A percentile compares a stretch with the other conserved stretches of the same genome.
Conservation (phyloP, 2,329 filamentous ascomycete species). For the Penicillium freii region DNA sequence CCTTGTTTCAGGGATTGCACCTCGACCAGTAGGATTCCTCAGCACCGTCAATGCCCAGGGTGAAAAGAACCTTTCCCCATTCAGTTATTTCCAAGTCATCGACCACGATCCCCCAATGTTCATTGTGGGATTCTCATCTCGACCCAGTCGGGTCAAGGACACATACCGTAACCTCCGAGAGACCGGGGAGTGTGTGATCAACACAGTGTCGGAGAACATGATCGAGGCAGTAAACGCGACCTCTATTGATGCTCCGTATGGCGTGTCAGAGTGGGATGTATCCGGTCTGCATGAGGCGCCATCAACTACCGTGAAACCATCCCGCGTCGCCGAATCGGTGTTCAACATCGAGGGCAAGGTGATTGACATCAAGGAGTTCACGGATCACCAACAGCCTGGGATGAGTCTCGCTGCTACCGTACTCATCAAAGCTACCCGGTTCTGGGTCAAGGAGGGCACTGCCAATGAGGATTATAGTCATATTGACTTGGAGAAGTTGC, state of each 20-base stretch:
- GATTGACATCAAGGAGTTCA: constrained; percentile 70
- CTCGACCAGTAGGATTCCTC: constrained; percentile 70
- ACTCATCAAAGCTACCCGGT: constrained; percentile 75
- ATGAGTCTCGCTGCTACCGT: constrained; percentile 70
- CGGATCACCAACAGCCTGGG: constrained; percentile 64
- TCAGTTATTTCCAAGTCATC: constrained; percentile 77
- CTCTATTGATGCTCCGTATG: constrained; percentile 72
- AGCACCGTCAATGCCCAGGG: constrained; percentile 61
- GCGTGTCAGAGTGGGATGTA: constrained; percentile 75
- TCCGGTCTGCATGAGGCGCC: constrained; percentile 68
- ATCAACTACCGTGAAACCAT: constrained; percentile 62
- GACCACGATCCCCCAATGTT: constrained; percentile 83
- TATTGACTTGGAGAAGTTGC: constrained; percentile 72
- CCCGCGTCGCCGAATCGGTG: constrained; percentile 75
- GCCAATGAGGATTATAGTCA: constrained; percentile 70
- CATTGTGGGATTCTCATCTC: constrained; percentile 60
- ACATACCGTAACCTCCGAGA: constrained; percentile 69
- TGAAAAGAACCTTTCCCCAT: constrained; percentile 73
- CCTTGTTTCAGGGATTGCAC: constrained; percentile 74
- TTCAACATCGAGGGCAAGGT: constrained; percentile 78
- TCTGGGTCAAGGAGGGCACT: constrained; percentile 84
- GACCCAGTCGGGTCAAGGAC: constrained; percentile 65
- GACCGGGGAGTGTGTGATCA: constrained; percentile 73
- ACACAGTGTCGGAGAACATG: constrained; percentile 79
- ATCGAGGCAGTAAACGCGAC: constrained; percentile 81